Evolutionary conservation across 345 rosid species (phyloP), one percentile per base, ranked within the genome.

Genomic region (Citrus inodora): DNA sequence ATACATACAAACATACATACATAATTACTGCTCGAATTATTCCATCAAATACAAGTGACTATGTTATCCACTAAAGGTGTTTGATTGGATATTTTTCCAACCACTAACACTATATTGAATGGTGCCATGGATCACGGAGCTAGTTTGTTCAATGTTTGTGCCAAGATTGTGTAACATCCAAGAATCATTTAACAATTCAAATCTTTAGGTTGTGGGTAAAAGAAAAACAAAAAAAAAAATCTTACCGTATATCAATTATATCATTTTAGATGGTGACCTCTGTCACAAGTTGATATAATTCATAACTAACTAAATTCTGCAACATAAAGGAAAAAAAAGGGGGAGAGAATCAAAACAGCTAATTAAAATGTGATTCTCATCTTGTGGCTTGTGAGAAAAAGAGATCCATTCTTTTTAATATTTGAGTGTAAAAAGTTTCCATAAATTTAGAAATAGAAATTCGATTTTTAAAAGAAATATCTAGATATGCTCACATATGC

Each of bases 11-110:
- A 32, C 4, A 9, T 62, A 0, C 37, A 1, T 27, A 21, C 38
- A 1, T 37, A 21, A 30, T 14, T 5, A 53, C 24, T 59, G 75
- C 21, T 58, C 78, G 1, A 71, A 71, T 76, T 76, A 58, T 76
- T 66, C 61, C 67, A 79, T 71, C 70, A 48, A 70, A 46, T 3
- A 11, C 75, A 79, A 67, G 75, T 79, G 75, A 28, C 17, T 59
- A 61, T 67, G 77, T 21, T 63, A 17, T 1, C 56, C 2, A 3
- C 19, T 67, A 22, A 19, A 58, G 60, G 19, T 28, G 17, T 4
- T 48, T 55, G 72, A 72, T 71, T 71, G 64, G 55, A 79, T 71
- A 25, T 78, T 33, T 46, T 38, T n/a, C 30, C 1, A 70, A 30
- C 59, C 22, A 62, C 6, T 19, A 42, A 4, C n/a, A 11, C 7